Base-by-base conservation (phyloP, 768 basidiomycete species). In the Kwoniella newhampshirensis region DNA sequence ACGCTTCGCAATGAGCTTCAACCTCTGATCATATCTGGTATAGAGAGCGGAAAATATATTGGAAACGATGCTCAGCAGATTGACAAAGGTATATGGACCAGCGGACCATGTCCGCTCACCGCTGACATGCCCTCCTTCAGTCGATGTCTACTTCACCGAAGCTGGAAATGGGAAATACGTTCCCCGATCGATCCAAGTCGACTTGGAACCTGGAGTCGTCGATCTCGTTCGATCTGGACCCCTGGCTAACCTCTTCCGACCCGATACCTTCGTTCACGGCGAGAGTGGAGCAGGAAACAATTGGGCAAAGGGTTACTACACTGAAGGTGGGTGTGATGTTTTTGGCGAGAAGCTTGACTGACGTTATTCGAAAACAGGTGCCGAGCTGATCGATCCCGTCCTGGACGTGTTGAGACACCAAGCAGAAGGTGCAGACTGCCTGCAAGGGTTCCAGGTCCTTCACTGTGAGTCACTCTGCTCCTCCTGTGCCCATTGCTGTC, bases 251-350 rank as follows among this genome's bases (percentile, higher is more conserved):
- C 80, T 98, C 5, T 96, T 92, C 79, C 83, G 86, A 46, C 93
- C 93, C 1, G 91, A 92, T 71, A 94, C 89, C 1, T 94, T 82
- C 72, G 73, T 92, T 44, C 82, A 83, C 35, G 81, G 84, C 5
- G 76, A 81, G 41, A 78, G 79, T 55, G 82, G 84, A 47, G 86
- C 91, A 0, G 92, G 91, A 17, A 96, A 97, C 68, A 94, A 93
- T 62, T 96, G 90, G 88, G 91, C 91, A 15, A 94, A 96, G 79
- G 63, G 71, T n/a, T 75, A 84, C 77, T 94, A 93, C 70, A 94
- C 91, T 2, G 92, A 93, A 79, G 89, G 59, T 62, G n/a, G 26
- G 61, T 52, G 2, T 37, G 26, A 23, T 20, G 27, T 42, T 32
- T 17, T 26, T 35, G 51, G 41, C 28, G 7, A 5, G 40, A 42